Evolutionary conservation across 805 yeast genomes (phyloP).

Genomic region (Saccharomyces mikatae): DNA sequence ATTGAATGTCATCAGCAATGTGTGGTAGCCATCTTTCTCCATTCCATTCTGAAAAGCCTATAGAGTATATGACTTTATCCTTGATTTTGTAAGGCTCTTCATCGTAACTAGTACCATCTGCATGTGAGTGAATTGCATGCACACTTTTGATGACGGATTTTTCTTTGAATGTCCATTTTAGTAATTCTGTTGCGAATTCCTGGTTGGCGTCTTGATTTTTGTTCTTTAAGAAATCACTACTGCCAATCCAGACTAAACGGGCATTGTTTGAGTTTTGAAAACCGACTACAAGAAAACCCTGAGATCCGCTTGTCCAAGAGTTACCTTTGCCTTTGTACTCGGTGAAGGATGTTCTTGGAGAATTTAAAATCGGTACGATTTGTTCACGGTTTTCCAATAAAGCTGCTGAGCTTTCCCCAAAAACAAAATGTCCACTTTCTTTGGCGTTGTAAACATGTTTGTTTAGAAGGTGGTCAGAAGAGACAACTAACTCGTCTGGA

Average conservation of each 20-base stretch:
- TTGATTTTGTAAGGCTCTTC: slow-evolving; percentile 57
- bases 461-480: slow-evolving; percentile 11
- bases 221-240: slow-evolving; percentile 44
- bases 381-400: slow-evolving; percentile 59
- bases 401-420: slow-evolving; percentile 53
- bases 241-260: slow-evolving; percentile 77
- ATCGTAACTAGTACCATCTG: slow-evolving; percentile 36
- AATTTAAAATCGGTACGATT: slow-evolving; percentile 61
- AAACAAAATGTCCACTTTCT: slow-evolving; percentile 20
- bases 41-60: slow-evolving; percentile 42
- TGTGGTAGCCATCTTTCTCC: slow-evolving; percentile 66
- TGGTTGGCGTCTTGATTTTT: slow-evolving; percentile 27
- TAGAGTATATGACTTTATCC: slow-evolving; percentile 54
- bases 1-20: slow-evolving; percentile 56
- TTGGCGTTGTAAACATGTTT: slow-evolving; percentile 3
- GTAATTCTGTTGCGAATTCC: slow-evolving; percentile 38
- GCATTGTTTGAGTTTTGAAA: slow-evolving; percentile 76
- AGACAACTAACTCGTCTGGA: slow-evolving; percentile 4
- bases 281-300: slow-evolving; percentile 66
- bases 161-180: slow-evolving; percentile 70
- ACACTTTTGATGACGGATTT: slow-evolving; percentile 53
- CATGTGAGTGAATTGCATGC: slow-evolving; percentile 47
- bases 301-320: slow-evolving; percentile 74
- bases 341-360: slow-evolving; percentile 59
- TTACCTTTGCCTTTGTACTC: slow-evolving; percentile 48